Percentiles rank a stretch among this genome's conserved stretches.
Conservation (phyloP, 805 yeast genomes). For the Suhomyces sp. region DNA sequence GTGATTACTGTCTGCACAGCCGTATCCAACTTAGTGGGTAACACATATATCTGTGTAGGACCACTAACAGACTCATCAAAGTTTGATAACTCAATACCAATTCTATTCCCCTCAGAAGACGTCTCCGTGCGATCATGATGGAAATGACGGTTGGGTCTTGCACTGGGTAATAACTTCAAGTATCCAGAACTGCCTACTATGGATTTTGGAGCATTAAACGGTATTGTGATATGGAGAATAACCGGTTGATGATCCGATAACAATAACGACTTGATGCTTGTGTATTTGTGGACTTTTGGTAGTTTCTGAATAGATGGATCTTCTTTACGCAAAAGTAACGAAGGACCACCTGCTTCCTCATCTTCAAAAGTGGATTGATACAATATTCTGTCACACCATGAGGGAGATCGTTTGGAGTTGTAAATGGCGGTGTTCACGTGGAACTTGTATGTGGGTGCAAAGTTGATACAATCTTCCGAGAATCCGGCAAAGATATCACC, state of each 20-base stretch:
- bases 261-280: conserved; percentile 45
- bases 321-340: not conserved
- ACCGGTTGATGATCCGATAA: conserved; percentile 86
- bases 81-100: conserved; percentile 6
- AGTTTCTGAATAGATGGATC: conserved; percentile 2
- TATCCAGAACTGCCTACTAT: conserved; percentile 29
- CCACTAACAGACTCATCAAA: conserved; percentile 31
- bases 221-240: conserved; percentile 48
- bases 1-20: conserved; percentile 25
- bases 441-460: conserved; percentile 82
- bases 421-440: conserved; percentile 50
- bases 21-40: conserved; percentile 32
- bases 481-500: conserved; percentile 60
- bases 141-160: conserved; percentile 4
- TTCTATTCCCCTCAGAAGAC: conserved; percentile 4
- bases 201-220: conserved; percentile 39
- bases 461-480: conserved; percentile 60
- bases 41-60: conserved; percentile 40
- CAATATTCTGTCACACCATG: conserved; percentile 89
- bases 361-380: conserved; percentile 45
- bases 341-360: not conserved
- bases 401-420: conserved; percentile 62
- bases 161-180: conserved; percentile 26
- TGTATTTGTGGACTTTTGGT: conserved; percentile 43
- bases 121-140: conserved; percentile 2